These are phyloP conservation scores for Linderniella brevidens DNA, from an alignment of 257 asterid genomes.

Conservation along the genomic window DNA sequence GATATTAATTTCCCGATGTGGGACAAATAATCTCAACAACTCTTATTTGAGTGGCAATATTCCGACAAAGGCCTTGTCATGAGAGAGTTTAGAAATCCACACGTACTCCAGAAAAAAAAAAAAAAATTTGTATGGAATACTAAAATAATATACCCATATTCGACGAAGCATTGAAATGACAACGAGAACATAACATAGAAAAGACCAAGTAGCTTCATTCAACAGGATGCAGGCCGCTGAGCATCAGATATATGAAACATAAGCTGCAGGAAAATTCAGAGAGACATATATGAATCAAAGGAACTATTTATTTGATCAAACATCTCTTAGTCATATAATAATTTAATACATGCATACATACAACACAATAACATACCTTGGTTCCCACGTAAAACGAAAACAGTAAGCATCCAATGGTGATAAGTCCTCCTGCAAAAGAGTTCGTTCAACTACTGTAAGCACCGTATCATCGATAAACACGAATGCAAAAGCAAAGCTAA, in stretches of 20 bases:
- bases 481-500: slow-evolving; percentile 12
- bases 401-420: slow-evolving; percentile 52
- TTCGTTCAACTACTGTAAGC: not conserved
- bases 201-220: no score
- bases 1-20: no score
- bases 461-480: slow-evolving; percentile 1
- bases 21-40: no score
- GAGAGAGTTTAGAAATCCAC: no score
- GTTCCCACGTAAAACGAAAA: slow-evolving; percentile 78
- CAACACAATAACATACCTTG: slow-evolving; percentile 71
- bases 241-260: slow-evolving; percentile 86
- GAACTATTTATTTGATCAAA: not conserved
- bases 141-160: no score
- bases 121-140: no score
- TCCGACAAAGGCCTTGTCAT: no score
- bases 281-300: slow-evolving; percentile 11
- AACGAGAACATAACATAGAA: no score
- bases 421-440: slow-evolving; percentile 59
- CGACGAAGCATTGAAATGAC: no score
- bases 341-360: slow-evolving; percentile 4
- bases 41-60: no score
- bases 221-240: slow-evolving; percentile 32
- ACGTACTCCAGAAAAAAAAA: no score
- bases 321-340: not conserved
- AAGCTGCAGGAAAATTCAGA: slow-evolving; percentile 35